Base-by-base conservation (phyloP, 192 early-diverging fungal species). In the Umbelopsis vinacea region DNA sequence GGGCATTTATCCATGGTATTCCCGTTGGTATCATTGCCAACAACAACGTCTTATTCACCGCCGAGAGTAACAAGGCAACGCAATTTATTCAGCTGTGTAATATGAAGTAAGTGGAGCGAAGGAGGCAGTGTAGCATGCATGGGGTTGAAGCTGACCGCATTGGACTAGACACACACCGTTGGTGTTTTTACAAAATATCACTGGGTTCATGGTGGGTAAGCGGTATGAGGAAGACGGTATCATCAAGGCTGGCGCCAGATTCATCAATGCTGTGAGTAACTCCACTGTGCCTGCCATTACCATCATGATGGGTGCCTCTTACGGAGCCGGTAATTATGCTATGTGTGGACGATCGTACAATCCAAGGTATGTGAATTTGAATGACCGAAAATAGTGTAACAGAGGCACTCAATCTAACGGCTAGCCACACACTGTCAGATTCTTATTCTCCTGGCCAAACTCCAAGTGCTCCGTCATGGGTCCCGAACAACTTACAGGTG, bases 171-270 rank as follows among this genome's bases (percentile, higher is more conserved):
- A 88, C 54, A 84, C 83, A 2, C 88, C 89, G 11, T 70, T 91
- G 21, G 17, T 91, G 6, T 91, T 87, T 57, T 73, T 91, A 21
- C 87, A 88, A 66, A 91, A 91, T 69, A 91, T 89, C 63, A 91
- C 89, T 9, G 89, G 89, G 46, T 91, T 91, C 66, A 91, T 91
- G 89, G 89, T 91, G 17, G 89, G 89, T 43, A 85, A 85, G 52
- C 74, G 81, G 67, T 87, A 83, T 52, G 89, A 91, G 71, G 89
- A 91, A 79, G 82, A 86, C 21, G 89, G 89, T 21, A 91, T 91
- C 45, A 86, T 91, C 70, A 91, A 91, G 77, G 89, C 89, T 23
- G 89, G 89, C 35, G 71, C 86, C 1, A 83, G 85, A 6, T 89
- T 91, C 52, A 88, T 91, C 77, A 91, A 89, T 71, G 89, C 89